Evolutionary conservation across 495 filamentous ascomycete species (phyloP).

Genomic region (Penicillium arizonense): DNA sequence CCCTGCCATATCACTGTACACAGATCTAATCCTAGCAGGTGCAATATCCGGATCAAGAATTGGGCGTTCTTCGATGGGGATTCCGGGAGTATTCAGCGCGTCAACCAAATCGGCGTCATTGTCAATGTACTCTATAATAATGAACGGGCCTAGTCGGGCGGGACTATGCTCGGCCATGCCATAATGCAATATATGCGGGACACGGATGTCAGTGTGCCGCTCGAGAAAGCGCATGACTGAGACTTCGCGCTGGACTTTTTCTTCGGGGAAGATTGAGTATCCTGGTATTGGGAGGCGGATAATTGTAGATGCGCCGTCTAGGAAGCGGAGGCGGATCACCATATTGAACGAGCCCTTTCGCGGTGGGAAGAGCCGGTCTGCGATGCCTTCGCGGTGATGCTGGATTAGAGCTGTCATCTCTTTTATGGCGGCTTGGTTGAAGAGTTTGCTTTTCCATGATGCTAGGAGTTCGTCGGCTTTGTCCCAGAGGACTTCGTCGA

Average conservation of each 20-base stretch:
- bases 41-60: conserved; percentile 14
- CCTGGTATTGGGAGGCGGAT: conserved; percentile 2
- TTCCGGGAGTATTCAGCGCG: conserved; percentile 24
- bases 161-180: conserved; percentile 18
- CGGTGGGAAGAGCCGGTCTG: neutral
- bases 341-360: conserved; percentile 6
- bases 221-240: conserved; percentile 38
- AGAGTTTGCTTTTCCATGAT: neutral
- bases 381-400: neutral
- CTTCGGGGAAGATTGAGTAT: conserved; percentile 25
- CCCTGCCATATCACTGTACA: conserved; percentile 9
- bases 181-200: conserved; percentile 35
- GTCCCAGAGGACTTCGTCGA: conserved; percentile 4
- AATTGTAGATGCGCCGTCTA: neutral
- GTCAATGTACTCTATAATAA: conserved; percentile 44
- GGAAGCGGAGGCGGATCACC: conserved; percentile 4
- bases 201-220: conserved; percentile 35
- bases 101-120: conserved; percentile 27
- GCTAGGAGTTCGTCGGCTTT: neutral
- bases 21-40: neutral
- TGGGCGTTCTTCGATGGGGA: conserved; percentile 8
- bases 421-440: neutral
- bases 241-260: conserved; percentile 38
- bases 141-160: conserved; percentile 38
- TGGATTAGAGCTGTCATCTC: neutral